These are phyloP conservation scores for Epichloe gansuensis DNA, from an alignment of 2,329 filamentous ascomycete species.

Conservation along the genomic window DNA sequence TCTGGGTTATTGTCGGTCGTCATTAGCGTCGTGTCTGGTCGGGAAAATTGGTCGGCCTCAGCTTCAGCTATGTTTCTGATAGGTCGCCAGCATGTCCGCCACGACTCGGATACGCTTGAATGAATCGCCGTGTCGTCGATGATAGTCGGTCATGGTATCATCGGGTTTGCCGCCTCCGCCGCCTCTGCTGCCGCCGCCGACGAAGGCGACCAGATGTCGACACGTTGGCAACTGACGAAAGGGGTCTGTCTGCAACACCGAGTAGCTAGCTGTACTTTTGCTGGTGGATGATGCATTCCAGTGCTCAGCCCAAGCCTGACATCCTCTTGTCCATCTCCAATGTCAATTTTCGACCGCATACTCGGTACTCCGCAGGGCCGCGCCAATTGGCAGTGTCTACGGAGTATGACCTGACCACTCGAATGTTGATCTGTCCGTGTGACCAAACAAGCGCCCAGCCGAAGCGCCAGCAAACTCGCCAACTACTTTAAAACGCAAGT, in stretches of 20 bases:
- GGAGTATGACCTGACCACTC: no score
- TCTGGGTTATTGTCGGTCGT: no score
- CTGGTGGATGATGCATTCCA: not conserved
- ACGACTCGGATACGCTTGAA: not conserved
- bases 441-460: no score
- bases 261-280: not conserved
- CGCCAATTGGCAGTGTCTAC: no score
- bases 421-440: no score
- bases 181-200: not conserved
- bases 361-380: no score
- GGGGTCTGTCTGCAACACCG: not conserved
- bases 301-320: not conserved
- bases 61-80: not conserved
- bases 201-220: not conserved
- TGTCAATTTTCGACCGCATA: no score
- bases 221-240: no score
- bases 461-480: not conserved
- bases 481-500: not conserved
- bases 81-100: not conserved
- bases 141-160: not conserved
- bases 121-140: not conserved
- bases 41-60: not conserved
- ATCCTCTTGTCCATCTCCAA: not conserved
- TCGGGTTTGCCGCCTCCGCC: not conserved
- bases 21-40: not conserved